Conservation (phyloP, 2,329 filamentous ascomycete species). For the Nakataea oryzae region DNA sequence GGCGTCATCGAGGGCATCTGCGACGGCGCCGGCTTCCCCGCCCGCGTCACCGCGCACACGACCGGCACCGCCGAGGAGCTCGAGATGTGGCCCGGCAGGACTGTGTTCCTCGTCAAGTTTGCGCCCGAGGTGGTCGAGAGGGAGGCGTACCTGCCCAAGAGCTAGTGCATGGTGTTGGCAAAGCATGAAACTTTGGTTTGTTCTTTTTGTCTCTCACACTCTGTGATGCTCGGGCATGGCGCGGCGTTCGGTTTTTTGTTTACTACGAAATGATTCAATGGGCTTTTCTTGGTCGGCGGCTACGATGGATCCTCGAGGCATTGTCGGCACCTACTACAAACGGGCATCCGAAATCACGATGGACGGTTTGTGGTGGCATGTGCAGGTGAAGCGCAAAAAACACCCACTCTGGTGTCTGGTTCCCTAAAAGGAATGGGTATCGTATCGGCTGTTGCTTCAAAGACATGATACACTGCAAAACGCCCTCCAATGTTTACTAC, state of each 20-base stretch:
- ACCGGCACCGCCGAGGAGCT: slow-evolving; percentile 49
- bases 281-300: not conserved
- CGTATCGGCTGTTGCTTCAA: not conserved
- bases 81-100: slow-evolving; percentile 93
- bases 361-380: no score
- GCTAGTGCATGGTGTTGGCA: slow-evolving; percentile 2
- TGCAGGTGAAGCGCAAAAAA: not conserved
- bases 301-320: not conserved
- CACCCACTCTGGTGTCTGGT: not conserved
- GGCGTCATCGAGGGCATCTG: slow-evolving; percentile 93
- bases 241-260: slow-evolving; percentile 1
- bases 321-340: not conserved
- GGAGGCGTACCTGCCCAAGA: slow-evolving; percentile 68
- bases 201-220: not conserved
- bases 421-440: not conserved
- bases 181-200: not conserved
- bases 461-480: not conserved
- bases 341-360: not conserved
- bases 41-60: slow-evolving; percentile 81
- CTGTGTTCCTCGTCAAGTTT: slow-evolving; percentile 92
- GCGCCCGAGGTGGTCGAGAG: slow-evolving; percentile 83
- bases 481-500: not conserved
- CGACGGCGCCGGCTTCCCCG: slow-evolving; percentile 83
- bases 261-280: not conserved
- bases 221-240: not conserved